phyloP scores from a whole-genome alignment of 139 green algal species.

The Chlamydomonas sp. region DNA sequence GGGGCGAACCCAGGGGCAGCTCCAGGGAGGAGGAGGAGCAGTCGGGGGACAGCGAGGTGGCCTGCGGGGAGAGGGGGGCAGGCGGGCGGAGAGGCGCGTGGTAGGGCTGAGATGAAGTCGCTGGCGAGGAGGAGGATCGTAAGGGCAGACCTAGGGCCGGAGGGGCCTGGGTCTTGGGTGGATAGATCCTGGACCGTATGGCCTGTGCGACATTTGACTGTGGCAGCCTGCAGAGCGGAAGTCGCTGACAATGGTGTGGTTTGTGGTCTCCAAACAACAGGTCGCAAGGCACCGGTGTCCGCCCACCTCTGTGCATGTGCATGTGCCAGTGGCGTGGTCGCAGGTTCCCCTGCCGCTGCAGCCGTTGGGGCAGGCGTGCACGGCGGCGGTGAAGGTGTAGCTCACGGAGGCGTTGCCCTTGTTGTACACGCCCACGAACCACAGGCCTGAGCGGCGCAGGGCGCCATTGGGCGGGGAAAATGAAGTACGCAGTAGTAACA shows the following conservation, averaged over 20 bases:
- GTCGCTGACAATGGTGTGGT: too few species aligned
- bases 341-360: conserved; percentile 22
- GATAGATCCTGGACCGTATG: too few species aligned
- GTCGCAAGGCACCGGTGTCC: too few species aligned
- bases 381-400: background rate
- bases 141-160: too few species aligned
- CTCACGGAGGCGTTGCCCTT: background rate
- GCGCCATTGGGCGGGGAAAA: too few species aligned
- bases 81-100: background rate
- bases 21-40: background rate
- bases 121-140: too few species aligned
- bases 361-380: conserved; percentile 26
- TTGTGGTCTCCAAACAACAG: too few species aligned
- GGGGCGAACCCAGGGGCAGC: background rate
- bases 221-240: too few species aligned
- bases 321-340: background rate
- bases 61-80: background rate
- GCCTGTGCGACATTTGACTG: too few species aligned
- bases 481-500: background rate
- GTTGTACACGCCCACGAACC: conserved; percentile 30
- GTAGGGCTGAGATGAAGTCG: background rate
- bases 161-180: too few species aligned
- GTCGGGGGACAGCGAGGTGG: background rate
- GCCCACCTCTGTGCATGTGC: conserved; percentile 19
- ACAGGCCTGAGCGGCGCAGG: background rate